Evolutionary conservation across 1,284 basidiomycete species (phyloP).

Genomic region (Ustilago curta): DNA sequence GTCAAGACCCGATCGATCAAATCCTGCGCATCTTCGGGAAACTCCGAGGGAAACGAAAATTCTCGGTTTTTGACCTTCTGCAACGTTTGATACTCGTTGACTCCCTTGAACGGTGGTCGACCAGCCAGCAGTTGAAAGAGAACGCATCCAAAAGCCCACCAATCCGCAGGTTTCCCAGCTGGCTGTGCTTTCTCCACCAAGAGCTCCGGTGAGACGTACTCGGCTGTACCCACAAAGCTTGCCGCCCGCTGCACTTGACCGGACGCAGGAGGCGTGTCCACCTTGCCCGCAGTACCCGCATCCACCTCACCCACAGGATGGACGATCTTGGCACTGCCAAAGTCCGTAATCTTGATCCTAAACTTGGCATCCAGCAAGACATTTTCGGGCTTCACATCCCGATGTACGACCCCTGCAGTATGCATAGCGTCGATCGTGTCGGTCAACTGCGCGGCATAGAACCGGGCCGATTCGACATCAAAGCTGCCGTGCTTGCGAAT

Average conservation of each 20-base stretch:
- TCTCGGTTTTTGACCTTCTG: slow-evolving; percentile 74
- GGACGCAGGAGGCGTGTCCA: background rate
- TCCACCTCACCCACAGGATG: slow-evolving; percentile 27
- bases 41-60: slow-evolving; percentile 71
- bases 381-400: slow-evolving; percentile 67
- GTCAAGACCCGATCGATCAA: slow-evolving; percentile 71
- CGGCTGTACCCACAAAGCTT: slow-evolving; percentile 95
- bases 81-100: slow-evolving; percentile 75
- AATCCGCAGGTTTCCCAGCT: slow-evolving; percentile 72
- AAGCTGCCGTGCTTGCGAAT: slow-evolving; percentile 64
- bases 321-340: slow-evolving; percentile 66
- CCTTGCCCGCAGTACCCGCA: background rate
- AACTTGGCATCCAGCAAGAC: slow-evolving; percentile 59
- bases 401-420: slow-evolving; percentile 62
- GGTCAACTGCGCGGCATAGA: slow-evolving; percentile 64
- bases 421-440: slow-evolving; percentile 66
- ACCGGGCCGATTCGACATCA: slow-evolving; percentile 49
- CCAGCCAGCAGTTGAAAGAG: slow-evolving; percentile 74
- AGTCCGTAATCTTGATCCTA: slow-evolving; percentile 66
- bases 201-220: slow-evolving; percentile 94
- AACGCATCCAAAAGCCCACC: slow-evolving; percentile 75
- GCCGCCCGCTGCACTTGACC: slow-evolving; percentile 70
- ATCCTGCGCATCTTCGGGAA: slow-evolving; percentile 71
- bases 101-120: slow-evolving; percentile 73
- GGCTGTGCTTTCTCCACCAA: slow-evolving; percentile 75